Base-by-base conservation (phyloP, 164 flowering plant species). In the Kingdonia uniflora region DNA sequence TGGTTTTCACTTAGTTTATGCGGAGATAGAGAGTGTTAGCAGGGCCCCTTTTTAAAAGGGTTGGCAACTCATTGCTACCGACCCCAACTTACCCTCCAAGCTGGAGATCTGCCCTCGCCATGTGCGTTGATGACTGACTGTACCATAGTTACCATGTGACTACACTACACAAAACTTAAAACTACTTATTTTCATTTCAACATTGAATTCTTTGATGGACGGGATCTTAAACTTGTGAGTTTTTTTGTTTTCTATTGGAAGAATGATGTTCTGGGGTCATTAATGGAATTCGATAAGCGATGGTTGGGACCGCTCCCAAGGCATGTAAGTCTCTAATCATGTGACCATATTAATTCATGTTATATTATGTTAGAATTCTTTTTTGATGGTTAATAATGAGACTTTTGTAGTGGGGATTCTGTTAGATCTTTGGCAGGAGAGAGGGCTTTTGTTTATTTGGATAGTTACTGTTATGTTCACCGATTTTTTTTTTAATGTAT, bases 361-460 rank as follows among this genome's bases (percentile, higher is more conserved):
- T 52, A 23, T 11, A 49, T 17, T 51, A 3, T 25, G 11, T 20
- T 6, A 11, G 15, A 13, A 22, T 4, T 5, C 21, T n/a, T 2
- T 40, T 6, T 39, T 12, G 19, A 22, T 20, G 14, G 3, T 40
- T 3, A 11, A 10, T 20, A 22, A 22, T 49, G 51, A 41, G 44
- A 42, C 12, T 17, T 44, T 2, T 37, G 40, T 24, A 5, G 14
- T 67, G n/a, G n/a, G n/a, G 37, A 24, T 48, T 42, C 12, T 45
- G 46, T 64, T 71, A 92, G 96, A 84, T 84, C 84, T 85, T 62
- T 92, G 96, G 98, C 96, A n/a, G n/a, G n/a, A 92, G 60, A 79
- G 98, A 67, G 98, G 98, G 19, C 72, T 92, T 19, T 75, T 92
- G 43, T 87, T 79, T 92, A 85, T 60, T 82, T 87, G 42, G 80